Percentiles rank a stretch among this genome's conserved stretches.
Evolutionary conservation across 2,329 filamentous ascomycete genomes (phyloP).

Genomic region (Arthrobotrys entomopaga): DNA sequence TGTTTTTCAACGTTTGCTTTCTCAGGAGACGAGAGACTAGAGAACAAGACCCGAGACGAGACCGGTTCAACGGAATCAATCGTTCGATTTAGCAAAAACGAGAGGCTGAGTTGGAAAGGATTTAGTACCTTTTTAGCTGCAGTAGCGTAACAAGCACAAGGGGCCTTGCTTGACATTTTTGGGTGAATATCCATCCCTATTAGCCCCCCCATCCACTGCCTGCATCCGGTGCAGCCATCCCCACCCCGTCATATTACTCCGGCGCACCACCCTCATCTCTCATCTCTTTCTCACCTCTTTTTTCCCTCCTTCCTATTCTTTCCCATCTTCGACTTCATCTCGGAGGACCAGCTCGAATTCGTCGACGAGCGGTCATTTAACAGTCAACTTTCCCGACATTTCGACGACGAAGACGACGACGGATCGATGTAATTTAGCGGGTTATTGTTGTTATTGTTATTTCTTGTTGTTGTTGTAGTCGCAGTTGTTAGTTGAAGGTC

Average conservation of each 20-base stretch:
- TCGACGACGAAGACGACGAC: conserved; percentile 23
- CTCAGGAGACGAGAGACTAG: background rate
- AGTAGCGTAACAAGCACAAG: background rate
- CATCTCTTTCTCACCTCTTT: conserved; percentile 7
- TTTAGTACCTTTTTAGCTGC: conserved; percentile 4
- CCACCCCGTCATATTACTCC: conserved; percentile 41
- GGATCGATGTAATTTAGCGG: conserved; percentile 16
- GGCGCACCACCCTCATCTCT: conserved; percentile 13
- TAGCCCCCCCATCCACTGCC: no score
- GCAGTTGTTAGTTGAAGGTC: conserved; percentile 2
- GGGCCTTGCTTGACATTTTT: no score
- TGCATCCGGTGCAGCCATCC: background rate
- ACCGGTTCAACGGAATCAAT: background rate
- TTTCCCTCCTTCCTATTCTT: background rate
- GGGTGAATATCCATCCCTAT: no score
- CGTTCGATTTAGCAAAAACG: background rate
- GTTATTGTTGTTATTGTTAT: background rate
- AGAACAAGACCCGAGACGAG: conserved; percentile 8
- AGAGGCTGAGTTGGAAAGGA: conserved; percentile 20
- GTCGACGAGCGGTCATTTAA: conserved; percentile 5
- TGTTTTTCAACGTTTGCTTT: no score
- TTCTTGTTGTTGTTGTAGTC: no score
- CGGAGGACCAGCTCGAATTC: no score
- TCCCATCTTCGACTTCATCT: conserved; percentile 13
- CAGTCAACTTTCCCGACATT: conserved; percentile 6